These are phyloP conservation scores for Albophoma yamanashiensis DNA, from an alignment of 2,329 filamentous ascomycete genomes.

Conservation along the genomic window DNA sequence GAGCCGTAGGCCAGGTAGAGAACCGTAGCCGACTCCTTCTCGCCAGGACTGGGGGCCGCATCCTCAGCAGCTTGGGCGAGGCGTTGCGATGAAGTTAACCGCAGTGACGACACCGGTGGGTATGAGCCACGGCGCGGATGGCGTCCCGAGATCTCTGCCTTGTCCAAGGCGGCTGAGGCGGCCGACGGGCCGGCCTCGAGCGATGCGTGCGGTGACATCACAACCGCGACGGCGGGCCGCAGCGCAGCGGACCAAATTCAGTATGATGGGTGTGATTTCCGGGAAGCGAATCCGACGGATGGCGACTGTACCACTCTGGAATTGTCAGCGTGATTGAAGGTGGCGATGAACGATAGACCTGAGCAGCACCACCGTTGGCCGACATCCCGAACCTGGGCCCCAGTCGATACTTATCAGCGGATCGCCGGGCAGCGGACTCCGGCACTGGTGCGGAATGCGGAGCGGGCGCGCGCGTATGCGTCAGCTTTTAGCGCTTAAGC, in stretches of 20 bases:
- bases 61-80: conserved; percentile 18
- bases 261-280: not conserved
- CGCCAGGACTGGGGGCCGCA: conserved; percentile 10
- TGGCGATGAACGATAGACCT: not conserved
- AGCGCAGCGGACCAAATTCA: not conserved
- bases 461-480: not conserved
- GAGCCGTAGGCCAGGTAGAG: conserved; percentile 87
- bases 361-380: not conserved
- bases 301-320: not conserved
- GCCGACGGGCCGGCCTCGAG: conserved; percentile 1
- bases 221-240: not conserved
- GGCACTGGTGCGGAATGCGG: not conserved
- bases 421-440: not conserved
- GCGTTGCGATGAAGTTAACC: conserved; percentile 16
- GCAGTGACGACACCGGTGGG: conserved; percentile 20
- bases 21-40: conserved; percentile 35
- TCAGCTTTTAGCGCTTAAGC: not conserved
- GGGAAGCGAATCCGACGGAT: not conserved
- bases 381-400: not conserved
- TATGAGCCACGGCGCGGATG: conserved; percentile 12
- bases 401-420: not conserved
- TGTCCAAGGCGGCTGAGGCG: conserved; percentile 12
- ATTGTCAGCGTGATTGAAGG: not conserved
- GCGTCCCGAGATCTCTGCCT: conserved; percentile 10
- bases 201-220: not conserved